Conservation (phyloP, 1,284 basidiomycete species). For the Xerocomus alliaceus region DNA sequence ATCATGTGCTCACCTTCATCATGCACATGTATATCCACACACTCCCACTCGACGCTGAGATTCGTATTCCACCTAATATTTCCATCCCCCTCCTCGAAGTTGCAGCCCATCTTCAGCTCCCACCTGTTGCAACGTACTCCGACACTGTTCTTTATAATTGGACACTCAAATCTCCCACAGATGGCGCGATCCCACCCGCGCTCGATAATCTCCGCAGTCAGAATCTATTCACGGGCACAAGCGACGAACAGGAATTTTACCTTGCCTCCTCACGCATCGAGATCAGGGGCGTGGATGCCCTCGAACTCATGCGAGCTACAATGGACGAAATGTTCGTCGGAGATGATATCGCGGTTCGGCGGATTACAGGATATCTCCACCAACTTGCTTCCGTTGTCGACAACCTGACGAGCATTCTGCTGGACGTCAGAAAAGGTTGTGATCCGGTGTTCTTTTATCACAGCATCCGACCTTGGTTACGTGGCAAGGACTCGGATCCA, state of each 20-base stretch:
- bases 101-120: conserved; percentile 79
- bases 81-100: conserved; percentile 83
- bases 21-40: conserved; percentile 91
- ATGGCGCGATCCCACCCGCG: conserved; percentile 33
- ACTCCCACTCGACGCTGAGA: conserved; percentile 57
- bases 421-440: conserved; percentile 74
- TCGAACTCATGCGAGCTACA: conserved; percentile 85
- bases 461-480: conserved; percentile 91
- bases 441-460: conserved; percentile 86
- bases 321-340: conserved; percentile 94
- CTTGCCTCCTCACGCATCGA: conserved; percentile 91
- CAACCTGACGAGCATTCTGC: conserved; percentile 65
- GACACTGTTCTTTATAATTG: conserved; percentile 96
- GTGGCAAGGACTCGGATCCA: conserved; percentile 78
- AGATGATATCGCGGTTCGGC: conserved; percentile 76
- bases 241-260: conserved; percentile 92
- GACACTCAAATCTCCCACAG: conserved; percentile 50
- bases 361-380: conserved; percentile 77
- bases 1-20: conserved; percentile 85
- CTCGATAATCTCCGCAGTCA: conserved; percentile 66
- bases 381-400: conserved; percentile 73
- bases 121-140: conserved; percentile 92
- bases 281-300: conserved; percentile 83
- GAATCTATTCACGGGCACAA: conserved; percentile 81
- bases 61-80: conserved; percentile 74